Percentiles rank a stretch among this genome's conserved stretches.
Evolutionary conservation across 2,329 filamentous ascomycete species (phyloP).

Genomic region (Trichoderma semiorbis): DNA sequence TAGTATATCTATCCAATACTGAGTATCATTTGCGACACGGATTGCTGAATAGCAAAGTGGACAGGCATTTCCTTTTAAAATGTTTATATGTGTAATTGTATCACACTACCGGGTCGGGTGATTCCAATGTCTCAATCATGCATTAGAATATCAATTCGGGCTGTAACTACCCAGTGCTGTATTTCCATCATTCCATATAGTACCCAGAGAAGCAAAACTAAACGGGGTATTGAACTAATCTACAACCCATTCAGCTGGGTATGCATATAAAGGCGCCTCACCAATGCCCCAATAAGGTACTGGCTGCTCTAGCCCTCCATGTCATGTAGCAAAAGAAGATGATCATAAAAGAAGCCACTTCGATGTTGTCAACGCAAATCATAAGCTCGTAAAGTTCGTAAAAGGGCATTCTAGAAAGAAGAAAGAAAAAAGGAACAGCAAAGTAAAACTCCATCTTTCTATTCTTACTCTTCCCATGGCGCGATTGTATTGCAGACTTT

Average conservation of each 20-base stretch:
- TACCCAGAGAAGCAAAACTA: not conserved
- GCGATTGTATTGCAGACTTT: conserved; percentile 31
- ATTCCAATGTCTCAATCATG: not conserved
- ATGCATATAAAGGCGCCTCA: not conserved
- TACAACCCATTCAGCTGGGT: not conserved
- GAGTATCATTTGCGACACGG: no score
- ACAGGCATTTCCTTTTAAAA: no score
- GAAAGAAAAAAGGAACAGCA: not conserved
- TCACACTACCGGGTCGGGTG: not conserved
- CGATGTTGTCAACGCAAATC: not conserved
- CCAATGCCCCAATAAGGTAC: not conserved
- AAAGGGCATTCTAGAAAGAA: not conserved
- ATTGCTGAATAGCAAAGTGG: no score
- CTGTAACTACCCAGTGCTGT: not conserved
- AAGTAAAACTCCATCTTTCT: not conserved
- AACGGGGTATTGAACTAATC: not conserved
- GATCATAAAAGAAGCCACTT: not conserved
- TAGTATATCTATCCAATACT: no score
- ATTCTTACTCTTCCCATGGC: conserved; percentile 31
- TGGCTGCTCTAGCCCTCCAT: not conserved
- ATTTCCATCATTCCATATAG: not conserved
- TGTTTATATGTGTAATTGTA: not conserved
- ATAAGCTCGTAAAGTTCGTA: conserved; percentile 8
- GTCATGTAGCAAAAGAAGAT: not conserved
- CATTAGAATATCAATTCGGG: not conserved